These are phyloP conservation scores for Aspergillus floridensis DNA, from an alignment of 2,329 filamentous ascomycete species.

Conservation along the genomic window DNA sequence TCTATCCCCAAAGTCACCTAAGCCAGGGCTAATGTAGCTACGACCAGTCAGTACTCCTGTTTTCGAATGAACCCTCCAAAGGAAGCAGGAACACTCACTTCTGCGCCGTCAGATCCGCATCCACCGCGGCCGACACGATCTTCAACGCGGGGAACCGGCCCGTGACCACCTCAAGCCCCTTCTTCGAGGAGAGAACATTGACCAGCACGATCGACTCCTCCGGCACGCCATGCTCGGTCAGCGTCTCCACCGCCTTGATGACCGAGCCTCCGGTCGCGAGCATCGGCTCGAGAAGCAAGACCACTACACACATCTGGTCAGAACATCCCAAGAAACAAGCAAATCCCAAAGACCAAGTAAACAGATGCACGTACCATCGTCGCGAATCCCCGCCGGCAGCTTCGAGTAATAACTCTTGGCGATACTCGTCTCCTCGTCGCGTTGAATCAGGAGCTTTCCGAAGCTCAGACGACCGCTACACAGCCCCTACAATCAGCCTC, in stretches of 20 bases:
- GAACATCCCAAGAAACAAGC: background rate
- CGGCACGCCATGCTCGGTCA: conserved; percentile 13
- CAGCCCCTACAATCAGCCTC: background rate
- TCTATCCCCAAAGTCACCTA: conserved; percentile 40
- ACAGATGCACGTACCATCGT: conserved; percentile 17
- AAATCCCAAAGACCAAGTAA: too few relatives aligned
- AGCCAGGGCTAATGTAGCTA: conserved; percentile 37
- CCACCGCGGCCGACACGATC: conserved; percentile 23
- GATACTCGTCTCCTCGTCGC: conserved; percentile 30
- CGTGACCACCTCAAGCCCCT: conserved; percentile 22
- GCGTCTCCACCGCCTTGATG: conserved; percentile 13
- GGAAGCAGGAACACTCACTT: conserved; percentile 12
- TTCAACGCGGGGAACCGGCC: conserved; percentile 21
- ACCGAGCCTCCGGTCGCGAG: conserved; percentile 22
- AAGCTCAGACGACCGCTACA: conserved; percentile 28
- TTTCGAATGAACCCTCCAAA: background rate
- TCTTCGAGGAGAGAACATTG: conserved; percentile 27
- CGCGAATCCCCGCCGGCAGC: conserved; percentile 23
- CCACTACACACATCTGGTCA: conserved; percentile 1
- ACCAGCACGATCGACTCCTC: conserved; percentile 31
- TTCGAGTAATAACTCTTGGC: conserved; percentile 33
- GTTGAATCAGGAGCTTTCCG: conserved; percentile 35
- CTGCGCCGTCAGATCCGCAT: conserved; percentile 14
- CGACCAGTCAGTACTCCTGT: background rate
- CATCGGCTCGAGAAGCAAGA: conserved; percentile 22